Conservation (phyloP, 2,329 filamentous ascomycete genomes). For the Monosporascus sp. region DNA sequence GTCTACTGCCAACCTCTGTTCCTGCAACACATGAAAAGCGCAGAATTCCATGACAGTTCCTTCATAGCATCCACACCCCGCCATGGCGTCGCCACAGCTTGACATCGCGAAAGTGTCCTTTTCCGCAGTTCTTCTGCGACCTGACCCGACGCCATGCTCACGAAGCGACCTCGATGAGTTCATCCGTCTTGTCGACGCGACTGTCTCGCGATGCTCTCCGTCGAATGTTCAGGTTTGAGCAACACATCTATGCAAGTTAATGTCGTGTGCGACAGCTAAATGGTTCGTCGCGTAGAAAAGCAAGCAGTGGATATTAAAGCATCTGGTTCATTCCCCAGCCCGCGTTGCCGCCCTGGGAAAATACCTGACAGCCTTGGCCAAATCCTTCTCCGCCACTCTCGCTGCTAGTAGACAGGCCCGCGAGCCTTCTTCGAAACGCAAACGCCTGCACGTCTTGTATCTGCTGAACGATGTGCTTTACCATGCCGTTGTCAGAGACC, state of each 20-base stretch:
- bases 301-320: conserved; percentile 77
- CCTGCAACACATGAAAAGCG: too few relatives aligned
- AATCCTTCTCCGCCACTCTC: conserved; percentile 41
- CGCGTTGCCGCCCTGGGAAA: conserved; percentile 67
- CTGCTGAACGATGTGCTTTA: conserved; percentile 74
- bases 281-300: conserved; percentile 59
- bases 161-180: conserved; percentile 67
- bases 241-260: conserved; percentile 36
- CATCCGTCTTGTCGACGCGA: conserved; percentile 59
- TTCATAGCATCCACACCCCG: too few relatives aligned
- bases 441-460: conserved; percentile 71
- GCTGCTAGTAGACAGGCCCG: conserved; percentile 29
- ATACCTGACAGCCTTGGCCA: conserved; percentile 66
- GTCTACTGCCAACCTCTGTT: too few relatives aligned
- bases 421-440: conserved; percentile 57
- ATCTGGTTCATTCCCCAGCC: conserved; percentile 62
- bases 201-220: conserved; percentile 67
- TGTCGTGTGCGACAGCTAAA: conserved; percentile 29
- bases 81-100: conserved; percentile 64
- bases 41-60: too few relatives aligned
- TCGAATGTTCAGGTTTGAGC: conserved; percentile 84
- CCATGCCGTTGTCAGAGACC: conserved; percentile 53
- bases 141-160: conserved; percentile 64
- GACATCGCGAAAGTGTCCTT: conserved; percentile 78
- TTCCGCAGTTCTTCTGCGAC: conserved; percentile 65